Evolutionary conservation across 768 basidiomycete species (phyloP).

Genomic region (Boletus rex-veris): DNA sequence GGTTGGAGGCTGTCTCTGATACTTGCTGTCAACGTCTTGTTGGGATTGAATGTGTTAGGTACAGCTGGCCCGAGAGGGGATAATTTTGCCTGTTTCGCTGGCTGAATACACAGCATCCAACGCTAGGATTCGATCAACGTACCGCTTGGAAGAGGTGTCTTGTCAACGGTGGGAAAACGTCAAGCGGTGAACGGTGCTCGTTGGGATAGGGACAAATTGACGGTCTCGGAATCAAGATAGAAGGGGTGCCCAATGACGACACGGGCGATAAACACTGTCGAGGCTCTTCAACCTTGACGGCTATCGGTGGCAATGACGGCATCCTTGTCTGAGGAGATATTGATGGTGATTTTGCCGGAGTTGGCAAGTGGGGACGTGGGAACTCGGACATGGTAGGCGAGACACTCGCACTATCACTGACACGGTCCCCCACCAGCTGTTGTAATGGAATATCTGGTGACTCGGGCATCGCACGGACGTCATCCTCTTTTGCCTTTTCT

Average conservation of each 20-base stretch:
- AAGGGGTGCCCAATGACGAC: neutral
- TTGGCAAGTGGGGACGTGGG: slow-evolving; percentile 27
- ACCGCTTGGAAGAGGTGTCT: slow-evolving; percentile 1
- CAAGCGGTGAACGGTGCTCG: neutral
- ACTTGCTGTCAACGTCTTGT: slow-evolving; percentile 3
- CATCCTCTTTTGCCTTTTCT: slow-evolving; percentile 17
- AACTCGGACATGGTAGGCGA: slow-evolving; percentile 14
- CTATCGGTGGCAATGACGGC: slow-evolving; percentile 30
- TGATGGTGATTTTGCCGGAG: slow-evolving; percentile 25
- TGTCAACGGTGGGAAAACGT: slow-evolving; percentile 3
- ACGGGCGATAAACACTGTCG: neutral
- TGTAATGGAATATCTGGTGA: slow-evolving; percentile 12
- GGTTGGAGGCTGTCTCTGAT: slow-evolving; percentile 12
- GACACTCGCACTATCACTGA: neutral
- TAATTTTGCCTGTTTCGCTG: neutral
- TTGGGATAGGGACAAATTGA: neutral
- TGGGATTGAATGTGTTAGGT: neutral
- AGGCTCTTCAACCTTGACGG: slow-evolving; percentile 26
- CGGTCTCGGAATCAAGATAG: neutral
- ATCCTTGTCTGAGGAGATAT: slow-evolving; percentile 10
- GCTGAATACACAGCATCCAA: neutral
- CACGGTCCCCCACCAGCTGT: neutral
- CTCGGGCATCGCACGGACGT: neutral
- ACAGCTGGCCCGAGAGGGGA: neutral
- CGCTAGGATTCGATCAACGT: neutral